Evolutionary conservation across 139 green algal species (phyloP).

Genomic region (Closterium sp.): DNA sequence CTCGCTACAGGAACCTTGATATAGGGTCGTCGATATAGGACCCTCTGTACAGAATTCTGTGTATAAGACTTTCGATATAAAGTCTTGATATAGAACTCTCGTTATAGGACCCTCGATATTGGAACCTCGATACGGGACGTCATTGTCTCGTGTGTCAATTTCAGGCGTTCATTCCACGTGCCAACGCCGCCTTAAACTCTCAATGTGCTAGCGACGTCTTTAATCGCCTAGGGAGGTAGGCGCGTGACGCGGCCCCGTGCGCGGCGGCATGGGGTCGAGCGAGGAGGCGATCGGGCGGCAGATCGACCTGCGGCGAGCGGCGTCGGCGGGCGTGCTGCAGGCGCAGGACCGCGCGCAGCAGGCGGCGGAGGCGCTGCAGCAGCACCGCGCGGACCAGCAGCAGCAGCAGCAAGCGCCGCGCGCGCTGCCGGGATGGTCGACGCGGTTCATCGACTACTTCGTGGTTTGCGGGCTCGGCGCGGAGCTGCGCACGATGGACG

Average conservation of each 20-base stretch:
- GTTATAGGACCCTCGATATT: background rate
- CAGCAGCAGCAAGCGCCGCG: background rate
- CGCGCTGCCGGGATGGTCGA: conserved; percentile 8
- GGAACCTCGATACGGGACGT: background rate
- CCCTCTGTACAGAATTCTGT: background rate
- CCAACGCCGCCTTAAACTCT: background rate
- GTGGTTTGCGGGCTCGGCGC: conserved; percentile 37
- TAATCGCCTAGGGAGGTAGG: background rate
- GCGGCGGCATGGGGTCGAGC: background rate
- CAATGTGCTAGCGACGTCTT: background rate
- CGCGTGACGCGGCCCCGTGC: background rate
- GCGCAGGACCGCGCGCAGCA: background rate
- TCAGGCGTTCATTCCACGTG: background rate
- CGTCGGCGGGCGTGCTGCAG: background rate
- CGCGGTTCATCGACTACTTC: conserved; percentile 43
- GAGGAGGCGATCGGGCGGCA: background rate
- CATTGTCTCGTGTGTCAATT: too few species aligned
- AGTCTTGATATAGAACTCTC: background rate
- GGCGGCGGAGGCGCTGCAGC: background rate
- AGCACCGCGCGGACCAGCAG: background rate
- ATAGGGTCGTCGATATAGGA: too few species aligned
- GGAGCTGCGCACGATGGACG: conserved; percentile 25
- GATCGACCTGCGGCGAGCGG: background rate
- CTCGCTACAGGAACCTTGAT: background rate
- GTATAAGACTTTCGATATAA: background rate